phyloP scores from a whole-genome alignment of 768 basidiomycete genomes.

The Lactarius sp. region DNA sequence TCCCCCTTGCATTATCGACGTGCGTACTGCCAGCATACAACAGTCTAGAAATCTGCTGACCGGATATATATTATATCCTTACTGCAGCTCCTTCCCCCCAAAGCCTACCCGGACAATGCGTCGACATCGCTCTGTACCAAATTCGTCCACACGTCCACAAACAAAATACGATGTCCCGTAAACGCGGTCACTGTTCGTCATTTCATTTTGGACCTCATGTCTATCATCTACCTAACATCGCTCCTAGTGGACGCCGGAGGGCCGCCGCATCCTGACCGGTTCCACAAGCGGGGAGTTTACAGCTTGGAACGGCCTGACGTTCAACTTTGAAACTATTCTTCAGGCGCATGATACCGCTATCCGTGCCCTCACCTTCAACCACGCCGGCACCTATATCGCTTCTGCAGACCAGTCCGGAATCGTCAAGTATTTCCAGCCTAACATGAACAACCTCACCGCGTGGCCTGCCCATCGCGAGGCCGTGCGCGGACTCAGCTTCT shows the following conservation, averaged over 20 bases:
- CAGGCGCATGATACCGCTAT: slow-evolving; percentile 97
- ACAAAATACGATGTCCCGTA: slow-evolving; percentile 96
- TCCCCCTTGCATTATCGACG: slow-evolving; percentile 86
- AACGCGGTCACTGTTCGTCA: slow-evolving; percentile 85
- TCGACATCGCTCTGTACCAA: slow-evolving; percentile 95
- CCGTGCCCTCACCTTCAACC: slow-evolving; percentile 83
- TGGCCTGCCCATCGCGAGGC: slow-evolving; percentile 97
- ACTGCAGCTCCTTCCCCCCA: slow-evolving; percentile 81
- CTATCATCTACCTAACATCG: slow-evolving; percentile 5
- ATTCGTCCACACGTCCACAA: slow-evolving; percentile 96
- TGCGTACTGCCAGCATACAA: slow-evolving; percentile 37
- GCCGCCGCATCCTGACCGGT: slow-evolving; percentile 86
- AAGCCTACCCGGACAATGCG: slow-evolving; percentile 86
- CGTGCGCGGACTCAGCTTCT: slow-evolving; percentile 86
- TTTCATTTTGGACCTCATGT: not conserved
- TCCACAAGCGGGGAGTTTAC: slow-evolving; percentile 98
- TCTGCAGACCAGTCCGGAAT: slow-evolving; percentile 90
- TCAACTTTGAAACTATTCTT: slow-evolving; percentile 99
- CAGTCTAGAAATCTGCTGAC: slow-evolving; percentile 16
- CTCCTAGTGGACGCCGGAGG: slow-evolving; percentile 93
- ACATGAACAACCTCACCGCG: slow-evolving; percentile 97
- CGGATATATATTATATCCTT: slow-evolving; percentile 22
- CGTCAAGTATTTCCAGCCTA: slow-evolving; percentile 98
- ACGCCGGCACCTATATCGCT: slow-evolving; percentile 88
- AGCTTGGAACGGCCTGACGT: slow-evolving; percentile 97